Percentiles rank a stretch among this genome's conserved stretches.
Conservation (phyloP, 441 rosid species). For the Metrosideros polymorpha region DNA sequence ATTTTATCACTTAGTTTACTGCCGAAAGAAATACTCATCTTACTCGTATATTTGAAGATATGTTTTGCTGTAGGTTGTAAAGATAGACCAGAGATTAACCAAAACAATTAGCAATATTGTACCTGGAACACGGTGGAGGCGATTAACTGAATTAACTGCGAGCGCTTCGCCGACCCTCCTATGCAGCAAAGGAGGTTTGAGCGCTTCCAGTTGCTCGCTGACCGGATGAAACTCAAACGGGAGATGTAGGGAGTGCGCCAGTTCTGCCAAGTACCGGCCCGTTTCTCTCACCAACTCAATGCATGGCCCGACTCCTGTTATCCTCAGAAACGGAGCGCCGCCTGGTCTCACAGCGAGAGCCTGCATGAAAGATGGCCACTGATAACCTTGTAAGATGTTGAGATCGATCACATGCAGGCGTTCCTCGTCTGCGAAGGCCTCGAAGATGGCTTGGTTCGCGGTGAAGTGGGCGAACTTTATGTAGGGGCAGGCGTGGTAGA, state of each 20-base stretch:
- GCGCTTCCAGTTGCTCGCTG: conserved; percentile 40
- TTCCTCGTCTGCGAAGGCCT: conserved; percentile 53
- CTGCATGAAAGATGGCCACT: conserved; percentile 73
- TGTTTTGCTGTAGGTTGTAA: neutral
- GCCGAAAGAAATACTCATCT: neutral
- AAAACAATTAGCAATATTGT: neutral
- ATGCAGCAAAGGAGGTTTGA: conserved; percentile 47
- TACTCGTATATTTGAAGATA: neutral
- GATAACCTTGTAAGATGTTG: conserved; percentile 59
- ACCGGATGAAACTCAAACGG: conserved; percentile 54
- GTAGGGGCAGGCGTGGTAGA: conserved; percentile 60
- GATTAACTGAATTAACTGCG: conserved; percentile 44
- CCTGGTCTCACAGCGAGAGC: conserved; percentile 51
- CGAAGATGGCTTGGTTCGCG: conserved; percentile 56
- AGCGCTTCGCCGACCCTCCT: conserved; percentile 54
- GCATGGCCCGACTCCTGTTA: conserved; percentile 42
- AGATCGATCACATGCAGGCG: conserved; percentile 61
- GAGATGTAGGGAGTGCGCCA: conserved; percentile 46
- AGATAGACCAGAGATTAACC: neutral
- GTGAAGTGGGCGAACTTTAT: conserved; percentile 62
- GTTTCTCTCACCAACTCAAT: conserved; percentile 35
- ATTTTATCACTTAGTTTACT: neutral
- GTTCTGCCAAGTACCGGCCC: conserved; percentile 36
- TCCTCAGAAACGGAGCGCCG: conserved; percentile 49
- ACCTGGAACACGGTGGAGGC: conserved; percentile 42